A percentile compares a stretch with the other conserved stretches of the same genome.
Conservation (phyloP, 306 rosid species). For the Rubus idaeus region DNA sequence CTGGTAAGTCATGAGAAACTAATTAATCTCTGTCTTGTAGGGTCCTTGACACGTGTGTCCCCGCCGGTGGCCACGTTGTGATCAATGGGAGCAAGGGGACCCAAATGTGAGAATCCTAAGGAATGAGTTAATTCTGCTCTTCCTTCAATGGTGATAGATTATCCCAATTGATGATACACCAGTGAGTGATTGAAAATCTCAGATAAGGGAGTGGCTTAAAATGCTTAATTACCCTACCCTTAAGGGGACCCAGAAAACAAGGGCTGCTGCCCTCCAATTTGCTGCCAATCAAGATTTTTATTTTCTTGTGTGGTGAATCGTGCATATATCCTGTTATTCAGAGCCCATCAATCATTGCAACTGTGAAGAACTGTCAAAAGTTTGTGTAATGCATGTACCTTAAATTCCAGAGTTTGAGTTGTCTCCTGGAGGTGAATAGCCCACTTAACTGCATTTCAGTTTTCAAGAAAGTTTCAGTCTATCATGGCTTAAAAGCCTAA, state of each 20-base stretch:
- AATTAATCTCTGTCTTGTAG: not conserved
- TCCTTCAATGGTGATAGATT: not conserved
- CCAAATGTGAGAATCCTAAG: conserved; percentile 21
- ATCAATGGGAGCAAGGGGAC: not conserved
- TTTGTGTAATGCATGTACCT: not conserved
- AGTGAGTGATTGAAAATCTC: not conserved
- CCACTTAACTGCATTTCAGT: not conserved
- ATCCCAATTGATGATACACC: no score
- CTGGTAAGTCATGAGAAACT: not conserved
- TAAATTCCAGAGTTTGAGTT: not conserved
- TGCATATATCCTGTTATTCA: conserved; percentile 9
- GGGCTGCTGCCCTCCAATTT: not conserved
- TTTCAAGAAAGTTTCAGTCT: not conserved
- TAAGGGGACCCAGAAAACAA: not conserved
- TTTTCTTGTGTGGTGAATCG: not conserved
- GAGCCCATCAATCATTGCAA: conserved; percentile 11
- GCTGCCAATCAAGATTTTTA: not conserved
- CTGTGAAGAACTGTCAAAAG: not conserved
- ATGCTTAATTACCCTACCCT: no score
- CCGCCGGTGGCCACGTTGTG: conserved; percentile 24
- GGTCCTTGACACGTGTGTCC: conserved; percentile 8
- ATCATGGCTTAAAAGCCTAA: not conserved
- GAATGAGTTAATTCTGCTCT: not conserved
- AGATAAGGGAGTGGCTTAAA: not conserved
- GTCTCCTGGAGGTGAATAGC: not conserved